Evolutionary conservation across 225 moss, liverwort and hornwort species (phyloP).

Genomic region (Polytrichum commune): DNA sequence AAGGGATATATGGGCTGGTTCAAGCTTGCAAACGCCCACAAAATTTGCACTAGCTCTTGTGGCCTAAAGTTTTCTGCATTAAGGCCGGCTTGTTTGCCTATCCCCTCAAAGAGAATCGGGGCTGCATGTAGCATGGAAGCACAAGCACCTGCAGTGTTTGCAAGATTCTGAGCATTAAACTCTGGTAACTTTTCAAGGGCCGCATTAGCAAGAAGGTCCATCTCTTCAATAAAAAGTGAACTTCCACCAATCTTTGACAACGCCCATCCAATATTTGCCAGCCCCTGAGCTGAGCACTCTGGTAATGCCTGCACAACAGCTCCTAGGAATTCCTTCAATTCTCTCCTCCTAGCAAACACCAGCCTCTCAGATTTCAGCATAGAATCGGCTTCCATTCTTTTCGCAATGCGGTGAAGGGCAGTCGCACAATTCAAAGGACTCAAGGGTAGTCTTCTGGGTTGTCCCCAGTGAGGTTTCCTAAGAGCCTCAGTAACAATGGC

Average conservation of each 20-base stretch:
- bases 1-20: slow-evolving; percentile 57
- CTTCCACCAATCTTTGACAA: slow-evolving; percentile 84
- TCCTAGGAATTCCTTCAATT: slow-evolving; percentile 55
- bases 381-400: slow-evolving; percentile 73
- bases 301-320: slow-evolving; percentile 56
- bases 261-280: slow-evolving; percentile 88
- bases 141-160: slow-evolving; percentile 79
- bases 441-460: slow-evolving; percentile 35
- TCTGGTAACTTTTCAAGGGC: slow-evolving; percentile 42
- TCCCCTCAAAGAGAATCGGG: slow-evolving; percentile 45
- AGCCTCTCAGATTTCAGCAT: slow-evolving; percentile 68
- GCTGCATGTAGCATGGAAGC: slow-evolving; percentile 80
- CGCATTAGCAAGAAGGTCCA: slow-evolving; percentile 59
- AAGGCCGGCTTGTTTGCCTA: slow-evolving; percentile 49
- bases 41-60: slow-evolving; percentile 82
- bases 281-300: slow-evolving; percentile 67
- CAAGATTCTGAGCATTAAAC: slow-evolving; percentile 77
- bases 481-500: slow-evolving; percentile 52
- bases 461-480: slow-evolving; percentile 38
- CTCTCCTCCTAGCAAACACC: slow-evolving; percentile 57
- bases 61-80: slow-evolving; percentile 43
- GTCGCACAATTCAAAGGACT: slow-evolving; percentile 81
- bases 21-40: slow-evolving; percentile 89
- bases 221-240: slow-evolving; percentile 60
- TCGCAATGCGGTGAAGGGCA: slow-evolving; percentile 83